phyloP scores from a whole-genome alignment of 495 filamentous ascomycete genomes.

The Tuber indicum region DNA sequence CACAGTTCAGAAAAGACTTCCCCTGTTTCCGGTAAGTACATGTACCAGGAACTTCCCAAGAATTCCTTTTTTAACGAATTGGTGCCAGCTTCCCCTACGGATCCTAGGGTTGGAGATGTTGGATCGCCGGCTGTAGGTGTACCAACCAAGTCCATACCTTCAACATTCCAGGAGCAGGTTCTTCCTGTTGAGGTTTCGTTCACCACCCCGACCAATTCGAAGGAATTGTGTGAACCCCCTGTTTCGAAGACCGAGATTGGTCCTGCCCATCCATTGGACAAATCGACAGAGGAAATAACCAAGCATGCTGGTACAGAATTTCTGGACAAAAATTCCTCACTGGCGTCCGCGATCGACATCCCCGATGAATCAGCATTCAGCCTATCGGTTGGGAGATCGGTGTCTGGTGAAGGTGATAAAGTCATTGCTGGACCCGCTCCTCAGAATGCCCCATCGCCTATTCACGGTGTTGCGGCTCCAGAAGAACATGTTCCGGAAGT shows the following conservation, averaged over 20 bases:
- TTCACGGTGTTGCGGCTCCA: conserved; percentile 23
- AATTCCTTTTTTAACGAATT: background rate
- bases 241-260: conserved; percentile 10
- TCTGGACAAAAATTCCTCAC: conserved; percentile 3
- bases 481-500: conserved; percentile 19
- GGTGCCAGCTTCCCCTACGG: background rate
- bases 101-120: background rate
- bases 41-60: background rate
- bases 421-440: conserved; percentile 31
- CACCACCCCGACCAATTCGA: background rate
- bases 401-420: conserved; percentile 16
- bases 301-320: background rate
- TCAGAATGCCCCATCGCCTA: conserved; percentile 12
- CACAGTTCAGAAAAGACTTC: background rate
- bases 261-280: conserved; percentile 19
- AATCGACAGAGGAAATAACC: conserved; percentile 21
- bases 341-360: background rate
- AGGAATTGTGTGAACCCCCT: conserved; percentile 4
- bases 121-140: conserved; percentile 1
- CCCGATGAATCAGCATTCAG: conserved; percentile 5
- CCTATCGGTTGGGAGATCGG: conserved; percentile 12
- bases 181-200: conserved; percentile 8
- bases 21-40: background rate
- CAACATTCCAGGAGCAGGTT: conserved; percentile 10
- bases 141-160: conserved; percentile 8